phyloP scores from a whole-genome alignment of 257 asterid species.

The Salvia rosmarinus region DNA sequence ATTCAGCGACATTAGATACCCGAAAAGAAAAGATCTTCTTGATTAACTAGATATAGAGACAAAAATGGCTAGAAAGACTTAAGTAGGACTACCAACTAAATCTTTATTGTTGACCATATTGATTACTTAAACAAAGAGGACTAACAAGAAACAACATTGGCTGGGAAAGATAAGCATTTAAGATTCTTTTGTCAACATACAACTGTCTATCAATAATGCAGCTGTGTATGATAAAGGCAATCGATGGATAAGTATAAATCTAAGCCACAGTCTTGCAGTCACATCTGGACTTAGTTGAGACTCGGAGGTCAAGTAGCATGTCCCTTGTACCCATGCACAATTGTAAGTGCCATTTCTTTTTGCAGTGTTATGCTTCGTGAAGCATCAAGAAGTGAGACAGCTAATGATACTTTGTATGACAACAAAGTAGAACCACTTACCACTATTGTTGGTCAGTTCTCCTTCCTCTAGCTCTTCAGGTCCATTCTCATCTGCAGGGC shows the following conservation, averaged over 20 bases:
- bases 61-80: not conserved
- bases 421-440: slow-evolving; percentile 47
- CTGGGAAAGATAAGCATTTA: slow-evolving; percentile 2
- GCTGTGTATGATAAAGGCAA: slow-evolving; percentile 23
- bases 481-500: slow-evolving; percentile 45
- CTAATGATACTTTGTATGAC: slow-evolving; percentile 17
- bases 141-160: not conserved
- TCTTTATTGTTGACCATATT: slow-evolving; percentile 6
- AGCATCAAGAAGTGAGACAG: not conserved
- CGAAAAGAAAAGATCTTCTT: not conserved
- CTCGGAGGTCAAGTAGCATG: slow-evolving; percentile 15
- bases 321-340: slow-evolving; percentile 12
- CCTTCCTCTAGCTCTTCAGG: slow-evolving; percentile 94
- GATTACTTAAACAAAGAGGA: slow-evolving; percentile 24
- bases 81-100: slow-evolving; percentile 13
- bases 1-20: not conserved
- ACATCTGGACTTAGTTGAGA: slow-evolving; percentile 11
- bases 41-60: slow-evolving; percentile 12
- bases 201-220: not conserved
- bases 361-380: not conserved
- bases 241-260: not conserved
- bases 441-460: slow-evolving; percentile 79
- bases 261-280: slow-evolving; percentile 8
- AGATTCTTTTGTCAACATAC: not conserved
- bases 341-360: not conserved